Conservation (phyloP, 805 yeast genomes). For the Suhomyces vadensis region DNA sequence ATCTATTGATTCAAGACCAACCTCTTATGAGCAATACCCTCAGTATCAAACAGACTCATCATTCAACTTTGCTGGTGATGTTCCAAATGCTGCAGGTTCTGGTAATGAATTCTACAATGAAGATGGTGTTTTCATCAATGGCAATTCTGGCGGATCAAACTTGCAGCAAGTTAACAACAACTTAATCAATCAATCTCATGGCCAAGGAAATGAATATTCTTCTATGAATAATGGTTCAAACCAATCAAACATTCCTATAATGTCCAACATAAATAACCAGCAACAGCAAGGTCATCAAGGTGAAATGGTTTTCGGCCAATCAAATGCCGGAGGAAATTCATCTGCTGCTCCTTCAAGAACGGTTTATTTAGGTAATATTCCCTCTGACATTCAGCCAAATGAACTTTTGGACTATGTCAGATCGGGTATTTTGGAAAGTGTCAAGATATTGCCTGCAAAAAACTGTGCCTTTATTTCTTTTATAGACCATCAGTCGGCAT, state of each 20-base stretch:
- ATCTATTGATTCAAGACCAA: slow-evolving; percentile 17
- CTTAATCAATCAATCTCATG: slow-evolving; percentile 8
- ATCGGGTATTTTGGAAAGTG: slow-evolving; percentile 83
- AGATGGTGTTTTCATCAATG: slow-evolving; percentile 16
- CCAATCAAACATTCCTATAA: slow-evolving; percentile 6
- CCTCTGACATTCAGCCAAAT: slow-evolving; percentile 74
- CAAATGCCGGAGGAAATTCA: slow-evolving; percentile 10
- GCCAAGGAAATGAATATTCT: slow-evolving; percentile 3
- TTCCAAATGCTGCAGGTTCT: slow-evolving; percentile 2
- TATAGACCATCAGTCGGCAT: slow-evolving; percentile 83
- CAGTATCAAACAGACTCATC: slow-evolving; percentile 21
- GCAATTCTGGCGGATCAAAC: slow-evolving; percentile 13
- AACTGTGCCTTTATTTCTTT: slow-evolving; percentile 90
- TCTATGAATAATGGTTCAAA: slow-evolving; percentile 2
- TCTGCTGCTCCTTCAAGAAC: slow-evolving; percentile 71
- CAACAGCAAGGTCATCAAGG: slow-evolving; percentile 10
- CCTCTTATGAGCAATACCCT: slow-evolving; percentile 21
- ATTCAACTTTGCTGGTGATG: slow-evolving; percentile 15
- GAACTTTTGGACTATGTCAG: slow-evolving; percentile 88
- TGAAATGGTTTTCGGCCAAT: slow-evolving; percentile 9
- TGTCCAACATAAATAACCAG: slow-evolving; percentile 3
- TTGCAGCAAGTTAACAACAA: not conserved
- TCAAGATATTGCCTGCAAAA: slow-evolving; percentile 76
- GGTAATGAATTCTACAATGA: slow-evolving; percentile 24
- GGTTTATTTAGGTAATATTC: slow-evolving; percentile 86